Percentiles rank a stretch among this genome's conserved stretches.
Conservation (phyloP, 768 basidiomycete genomes). For the Hypholoma fasciculare region DNA sequence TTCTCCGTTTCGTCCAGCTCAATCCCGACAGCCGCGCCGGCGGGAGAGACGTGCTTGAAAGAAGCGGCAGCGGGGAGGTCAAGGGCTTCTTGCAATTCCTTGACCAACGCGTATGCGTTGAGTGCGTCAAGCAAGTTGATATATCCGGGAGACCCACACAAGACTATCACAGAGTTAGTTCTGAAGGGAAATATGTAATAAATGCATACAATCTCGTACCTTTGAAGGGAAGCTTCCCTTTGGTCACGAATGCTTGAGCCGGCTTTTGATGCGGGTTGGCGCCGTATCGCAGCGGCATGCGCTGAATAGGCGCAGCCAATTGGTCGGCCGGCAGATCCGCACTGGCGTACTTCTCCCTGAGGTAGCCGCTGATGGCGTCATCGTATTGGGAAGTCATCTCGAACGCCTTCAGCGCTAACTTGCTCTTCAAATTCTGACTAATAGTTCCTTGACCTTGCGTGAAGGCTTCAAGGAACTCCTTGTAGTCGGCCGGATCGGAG, state of each 20-base stretch:
- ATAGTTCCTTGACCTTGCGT: conserved; percentile 74
- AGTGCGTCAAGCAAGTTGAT: conserved; percentile 98
- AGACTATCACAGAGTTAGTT: conserved; percentile 48
- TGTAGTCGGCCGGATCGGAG: conserved; percentile 88
- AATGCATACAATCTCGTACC: conserved; percentile 41
- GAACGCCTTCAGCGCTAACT: conserved; percentile 94
- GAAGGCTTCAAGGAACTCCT: conserved; percentile 77
- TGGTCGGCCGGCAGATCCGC: conserved; percentile 65
- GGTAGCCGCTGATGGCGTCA: conserved; percentile 93
- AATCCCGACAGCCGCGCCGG: conserved; percentile 92
- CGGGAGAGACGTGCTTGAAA: conserved; percentile 99
- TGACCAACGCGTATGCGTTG: conserved; percentile 95
- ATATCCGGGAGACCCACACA: conserved; percentile 95
- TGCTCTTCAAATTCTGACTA: conserved; percentile 66
- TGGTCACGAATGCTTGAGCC: conserved; percentile 91
- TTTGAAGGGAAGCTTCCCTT: conserved; percentile 92
- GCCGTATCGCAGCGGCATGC: conserved; percentile 88
- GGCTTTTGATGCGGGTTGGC: conserved; percentile 99
- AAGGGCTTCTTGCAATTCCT: conserved; percentile 87
- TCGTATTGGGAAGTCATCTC: conserved; percentile 96
- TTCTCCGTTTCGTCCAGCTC: conserved; percentile 83
- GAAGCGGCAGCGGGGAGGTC: conserved; percentile 93
- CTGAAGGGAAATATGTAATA: background rate
- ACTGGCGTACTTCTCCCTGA: conserved; percentile 92
- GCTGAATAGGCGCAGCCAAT: conserved; percentile 72